Conservation (phyloP, 352 stramenopile species). For the Globisporangium nodosum region DNA sequence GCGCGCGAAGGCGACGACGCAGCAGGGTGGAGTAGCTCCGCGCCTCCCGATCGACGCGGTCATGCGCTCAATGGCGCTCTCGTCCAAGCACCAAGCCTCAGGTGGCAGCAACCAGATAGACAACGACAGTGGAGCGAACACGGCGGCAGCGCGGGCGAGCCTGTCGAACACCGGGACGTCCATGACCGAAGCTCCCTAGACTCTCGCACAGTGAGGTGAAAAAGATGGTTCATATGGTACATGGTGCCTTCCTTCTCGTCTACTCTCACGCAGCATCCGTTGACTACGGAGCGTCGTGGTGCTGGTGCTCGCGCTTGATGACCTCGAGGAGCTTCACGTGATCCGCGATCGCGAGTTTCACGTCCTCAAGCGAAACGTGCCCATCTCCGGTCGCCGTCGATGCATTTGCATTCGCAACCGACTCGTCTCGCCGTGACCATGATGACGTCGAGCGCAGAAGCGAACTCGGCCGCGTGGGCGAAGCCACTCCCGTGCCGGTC, state of each 20-base stretch:
- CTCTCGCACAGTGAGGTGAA: not conserved
- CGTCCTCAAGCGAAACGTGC: slow-evolving; percentile 22
- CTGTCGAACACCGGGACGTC: not conserved
- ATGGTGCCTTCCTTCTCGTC: not conserved
- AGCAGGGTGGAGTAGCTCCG: slow-evolving; percentile 5
- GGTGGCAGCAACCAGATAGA: slow-evolving; percentile 2
- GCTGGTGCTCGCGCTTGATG: slow-evolving; percentile 38
- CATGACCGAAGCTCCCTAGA: not conserved
- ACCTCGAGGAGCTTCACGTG: slow-evolving; percentile 44
- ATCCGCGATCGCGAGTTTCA: slow-evolving; percentile 48
- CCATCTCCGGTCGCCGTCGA: not conserved
- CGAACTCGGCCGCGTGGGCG: not conserved
- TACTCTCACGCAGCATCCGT: not conserved
- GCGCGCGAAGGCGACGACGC: slow-evolving; percentile 28
- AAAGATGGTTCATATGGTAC: not conserved
- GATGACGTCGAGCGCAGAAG: not conserved
- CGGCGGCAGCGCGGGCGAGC: not conserved
- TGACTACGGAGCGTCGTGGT: slow-evolving; percentile 6
- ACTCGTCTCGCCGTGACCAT: not conserved
- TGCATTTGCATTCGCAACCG: not conserved
- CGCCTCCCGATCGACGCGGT: slow-evolving; percentile 18
- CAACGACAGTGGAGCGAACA: not conserved
- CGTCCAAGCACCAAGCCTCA: not conserved
- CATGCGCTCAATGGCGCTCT: slow-evolving; percentile 9
- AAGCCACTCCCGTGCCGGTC: not conserved